These are phyloP conservation scores for Ophiocordyceps robertsii DNA, from an alignment of 2,329 filamentous ascomycete species.

Conservation along the genomic window DNA sequence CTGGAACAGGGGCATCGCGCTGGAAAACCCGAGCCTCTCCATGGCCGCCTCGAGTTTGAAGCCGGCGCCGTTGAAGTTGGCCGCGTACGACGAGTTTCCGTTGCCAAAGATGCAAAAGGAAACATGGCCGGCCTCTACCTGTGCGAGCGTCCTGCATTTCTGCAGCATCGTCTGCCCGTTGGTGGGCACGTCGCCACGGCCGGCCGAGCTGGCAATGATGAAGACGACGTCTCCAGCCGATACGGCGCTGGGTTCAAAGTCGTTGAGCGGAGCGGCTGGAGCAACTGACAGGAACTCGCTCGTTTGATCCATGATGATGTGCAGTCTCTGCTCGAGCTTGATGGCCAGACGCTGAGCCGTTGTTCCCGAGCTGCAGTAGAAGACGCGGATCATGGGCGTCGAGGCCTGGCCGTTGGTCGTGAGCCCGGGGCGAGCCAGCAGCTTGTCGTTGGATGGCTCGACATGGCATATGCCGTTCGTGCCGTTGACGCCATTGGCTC, in stretches of 20 bases:
- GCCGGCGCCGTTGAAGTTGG: constrained; percentile 1
- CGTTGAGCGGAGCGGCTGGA: not conserved
- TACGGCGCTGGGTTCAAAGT: not conserved
- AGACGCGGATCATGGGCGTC: not conserved
- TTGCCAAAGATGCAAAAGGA: constrained; percentile 2
- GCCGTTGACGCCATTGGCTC: not conserved
- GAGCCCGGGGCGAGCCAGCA: not conserved
- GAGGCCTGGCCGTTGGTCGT: not conserved
- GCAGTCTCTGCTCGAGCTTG: constrained; percentile 1
- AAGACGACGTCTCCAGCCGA: not conserved
- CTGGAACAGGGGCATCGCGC: not conserved
- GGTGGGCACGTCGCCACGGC: constrained; percentile 1
- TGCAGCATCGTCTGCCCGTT: constrained; percentile 1
- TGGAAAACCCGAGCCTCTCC: not conserved
- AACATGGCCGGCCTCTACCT: not conserved
- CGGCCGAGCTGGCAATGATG: constrained; percentile 1
- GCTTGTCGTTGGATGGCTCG: not conserved
- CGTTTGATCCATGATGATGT: not conserved
- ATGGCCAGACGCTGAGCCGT: constrained; percentile 1
- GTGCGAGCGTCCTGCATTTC: not conserved
- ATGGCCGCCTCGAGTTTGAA: not conserved
- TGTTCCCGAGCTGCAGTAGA: constrained; percentile 2
- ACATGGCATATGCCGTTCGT: not conserved
- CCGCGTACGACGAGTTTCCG: constrained; percentile 1
- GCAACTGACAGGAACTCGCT: not conserved